Conservation (phyloP, 257 asterid genomes). For the Fraxinus excelsior region DNA sequence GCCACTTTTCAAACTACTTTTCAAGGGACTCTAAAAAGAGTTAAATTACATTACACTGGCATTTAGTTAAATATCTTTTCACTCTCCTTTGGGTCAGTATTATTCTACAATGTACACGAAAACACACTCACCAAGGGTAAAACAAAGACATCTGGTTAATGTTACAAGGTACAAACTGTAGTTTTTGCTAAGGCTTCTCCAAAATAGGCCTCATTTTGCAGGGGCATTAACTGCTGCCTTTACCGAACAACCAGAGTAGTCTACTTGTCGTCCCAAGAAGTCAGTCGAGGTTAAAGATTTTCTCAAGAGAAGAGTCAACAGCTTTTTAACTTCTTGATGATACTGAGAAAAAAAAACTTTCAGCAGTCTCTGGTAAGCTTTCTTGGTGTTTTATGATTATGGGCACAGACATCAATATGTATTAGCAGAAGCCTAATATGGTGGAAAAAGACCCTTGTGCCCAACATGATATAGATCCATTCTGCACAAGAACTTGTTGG, state of each 20-base stretch:
- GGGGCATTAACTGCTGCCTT: background rate
- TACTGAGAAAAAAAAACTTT: conserved; percentile 11
- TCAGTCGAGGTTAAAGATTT: background rate
- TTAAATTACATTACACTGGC: conserved; percentile 24
- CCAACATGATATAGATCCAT: too few species aligned
- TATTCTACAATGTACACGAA: conserved; percentile 42
- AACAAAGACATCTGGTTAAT: conserved; percentile 28
- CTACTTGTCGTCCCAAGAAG: conserved; percentile 1
- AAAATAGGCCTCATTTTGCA: conserved; percentile 2
- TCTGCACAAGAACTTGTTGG: too few species aligned
- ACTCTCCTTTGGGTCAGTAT: conserved; percentile 27
- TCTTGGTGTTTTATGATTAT: too few species aligned
- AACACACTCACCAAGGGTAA: conserved; percentile 29
- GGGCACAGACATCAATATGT: too few species aligned
- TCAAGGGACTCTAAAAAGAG: conserved; percentile 1
- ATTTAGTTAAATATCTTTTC: conserved; percentile 19
- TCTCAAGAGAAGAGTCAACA: background rate
- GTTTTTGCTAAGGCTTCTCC: conserved; percentile 18
- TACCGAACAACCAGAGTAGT: background rate
- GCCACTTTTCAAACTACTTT: conserved; percentile 24
- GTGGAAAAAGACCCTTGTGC: too few species aligned
- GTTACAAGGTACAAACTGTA: conserved; percentile 27
- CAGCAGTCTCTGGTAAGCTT: conserved; percentile 61
- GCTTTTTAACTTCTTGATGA: background rate
- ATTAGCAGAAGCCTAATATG: too few species aligned